Conservation (phyloP, 2,329 filamentous ascomycete genomes). For the Botrytis medusae region DNA sequence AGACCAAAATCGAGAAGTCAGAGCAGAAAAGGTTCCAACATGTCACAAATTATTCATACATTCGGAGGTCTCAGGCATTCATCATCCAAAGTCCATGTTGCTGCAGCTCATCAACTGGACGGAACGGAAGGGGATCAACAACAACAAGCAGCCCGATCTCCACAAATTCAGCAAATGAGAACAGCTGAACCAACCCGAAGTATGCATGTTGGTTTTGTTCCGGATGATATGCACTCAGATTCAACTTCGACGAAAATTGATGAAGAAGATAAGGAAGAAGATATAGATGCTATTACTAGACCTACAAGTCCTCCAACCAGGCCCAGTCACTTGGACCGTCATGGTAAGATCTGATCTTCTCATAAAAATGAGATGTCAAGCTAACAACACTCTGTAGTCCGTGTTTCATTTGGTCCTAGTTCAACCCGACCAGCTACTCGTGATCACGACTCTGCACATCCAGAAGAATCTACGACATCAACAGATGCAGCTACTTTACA, state of each 20-base stretch:
- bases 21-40: constrained; percentile 26
- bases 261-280: background rate
- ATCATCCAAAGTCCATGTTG: constrained; percentile 8
- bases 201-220: constrained; percentile 59
- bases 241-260: constrained; percentile 14
- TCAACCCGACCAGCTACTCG: background rate
- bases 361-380: background rate
- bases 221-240: constrained; percentile 31
- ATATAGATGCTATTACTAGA: background rate
- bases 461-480: constrained; percentile 24
- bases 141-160: background rate
- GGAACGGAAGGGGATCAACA: background rate
- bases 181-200: constrained; percentile 25
- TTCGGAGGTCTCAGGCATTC: constrained; percentile 19
- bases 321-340: background rate
- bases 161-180: background rate
- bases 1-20: constrained; percentile 14
- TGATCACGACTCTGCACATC: background rate
- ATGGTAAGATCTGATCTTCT: background rate
- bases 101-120: constrained; percentile 8
- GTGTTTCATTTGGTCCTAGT: constrained; percentile 14
- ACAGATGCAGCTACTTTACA: constrained; percentile 39
- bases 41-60: constrained; percentile 28
- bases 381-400: constrained; percentile 9
- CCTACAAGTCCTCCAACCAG: constrained; percentile 13